Conservation (phyloP, 257 asterid genomes). For the Przewalskia tangutica region DNA sequence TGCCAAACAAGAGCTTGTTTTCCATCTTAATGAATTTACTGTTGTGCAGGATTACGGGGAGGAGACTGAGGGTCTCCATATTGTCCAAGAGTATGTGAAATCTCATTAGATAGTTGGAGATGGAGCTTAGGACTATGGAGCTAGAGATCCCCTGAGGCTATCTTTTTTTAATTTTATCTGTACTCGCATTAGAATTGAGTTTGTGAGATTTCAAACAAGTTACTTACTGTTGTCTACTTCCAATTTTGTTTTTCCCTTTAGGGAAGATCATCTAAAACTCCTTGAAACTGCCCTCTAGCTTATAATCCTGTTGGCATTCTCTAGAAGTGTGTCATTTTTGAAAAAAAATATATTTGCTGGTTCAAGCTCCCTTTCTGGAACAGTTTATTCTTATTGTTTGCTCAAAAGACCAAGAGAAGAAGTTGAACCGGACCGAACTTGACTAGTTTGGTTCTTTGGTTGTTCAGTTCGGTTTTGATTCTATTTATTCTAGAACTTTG, state of each 20-base stretch:
- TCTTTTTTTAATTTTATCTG: not conserved
- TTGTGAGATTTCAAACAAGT: not conserved
- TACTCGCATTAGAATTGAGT: not conserved
- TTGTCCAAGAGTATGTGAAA: constrained; percentile 63
- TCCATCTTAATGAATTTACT: not conserved
- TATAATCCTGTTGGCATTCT: not conserved
- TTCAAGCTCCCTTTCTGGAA: too few relatives aligned
- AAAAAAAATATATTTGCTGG: too few relatives aligned
- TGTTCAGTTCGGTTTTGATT: too few relatives aligned
- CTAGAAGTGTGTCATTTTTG: not conserved
- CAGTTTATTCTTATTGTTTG: too few relatives aligned
- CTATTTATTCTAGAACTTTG: too few relatives aligned
- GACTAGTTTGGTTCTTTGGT: too few relatives aligned
- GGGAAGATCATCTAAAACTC: not conserved
- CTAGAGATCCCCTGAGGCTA: not conserved
- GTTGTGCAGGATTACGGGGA: constrained; percentile 61
- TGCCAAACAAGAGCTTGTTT: not conserved
- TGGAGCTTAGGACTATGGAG: not conserved
- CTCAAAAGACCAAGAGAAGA: too few relatives aligned
- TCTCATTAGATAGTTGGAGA: constrained; percentile 24
- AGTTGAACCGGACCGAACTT: too few relatives aligned
- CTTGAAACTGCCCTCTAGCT: not conserved
- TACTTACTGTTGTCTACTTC: not conserved
- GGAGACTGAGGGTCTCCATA: constrained; percentile 66
- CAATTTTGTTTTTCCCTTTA: not conserved